phyloP scores from a whole-genome alignment of 306 rosid genomes.

The Elaeagnus macrophylla region DNA sequence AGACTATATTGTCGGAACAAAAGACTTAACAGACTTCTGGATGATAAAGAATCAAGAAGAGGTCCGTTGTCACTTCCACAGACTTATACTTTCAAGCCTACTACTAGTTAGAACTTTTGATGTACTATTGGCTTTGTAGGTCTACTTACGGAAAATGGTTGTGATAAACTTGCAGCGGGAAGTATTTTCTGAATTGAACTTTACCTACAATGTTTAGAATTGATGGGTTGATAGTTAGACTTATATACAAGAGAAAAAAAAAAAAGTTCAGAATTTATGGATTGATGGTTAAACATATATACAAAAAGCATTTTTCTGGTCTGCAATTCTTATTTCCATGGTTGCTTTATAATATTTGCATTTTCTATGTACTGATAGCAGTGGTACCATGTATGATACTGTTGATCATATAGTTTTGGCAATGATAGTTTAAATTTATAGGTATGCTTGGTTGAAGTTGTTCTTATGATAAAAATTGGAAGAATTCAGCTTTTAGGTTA shows the following conservation, averaged over 20 bases:
- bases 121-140: conserved; percentile 2
- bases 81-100: conserved; percentile 51
- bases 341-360: neutral
- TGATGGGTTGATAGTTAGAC: no score
- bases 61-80: conserved; percentile 79
- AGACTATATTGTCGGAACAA: conserved; percentile 64
- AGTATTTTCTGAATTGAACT: neutral
- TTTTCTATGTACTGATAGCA: neutral
- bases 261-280: no score
- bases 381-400: neutral
- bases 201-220: no score
- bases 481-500: neutral
- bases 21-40: conserved; percentile 76
- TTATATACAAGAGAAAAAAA: no score
- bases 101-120: conserved; percentile 15
- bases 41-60: conserved; percentile 71
- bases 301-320: neutral
- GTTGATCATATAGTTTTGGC: neutral
- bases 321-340: neutral
- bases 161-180: conserved; percentile 5
- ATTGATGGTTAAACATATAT: neutral
- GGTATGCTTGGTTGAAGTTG: neutral
- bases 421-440: neutral
- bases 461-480: neutral
- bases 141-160: neutral